Base-by-base conservation (phyloP, 2,329 filamentous ascomycete genomes). In the Aspergillus sp. region DNA sequence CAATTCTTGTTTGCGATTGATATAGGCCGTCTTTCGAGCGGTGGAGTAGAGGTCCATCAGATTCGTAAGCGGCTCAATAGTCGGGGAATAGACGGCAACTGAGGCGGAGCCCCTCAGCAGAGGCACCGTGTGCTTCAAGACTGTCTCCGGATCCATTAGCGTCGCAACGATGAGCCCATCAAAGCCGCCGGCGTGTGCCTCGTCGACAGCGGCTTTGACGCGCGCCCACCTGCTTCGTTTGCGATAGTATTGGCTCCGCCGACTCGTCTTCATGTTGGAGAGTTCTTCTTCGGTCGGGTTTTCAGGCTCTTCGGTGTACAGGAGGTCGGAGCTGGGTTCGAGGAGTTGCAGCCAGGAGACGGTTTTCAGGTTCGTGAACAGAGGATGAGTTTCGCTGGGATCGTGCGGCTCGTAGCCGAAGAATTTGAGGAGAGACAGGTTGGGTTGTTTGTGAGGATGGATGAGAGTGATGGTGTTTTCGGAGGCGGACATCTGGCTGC, bases 311-410 rank as follows among this genome's bases (percentile, higher is more conserved):
- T 82, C 80, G 29, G 78, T 73, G 72, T 96, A 96, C 3, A 88
- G 84, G 1, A 82, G 80, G 70, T 97, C 94, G 25, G 84, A 77
- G 32, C 83, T 75, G 0, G 94, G 94, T 20, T 88, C 81, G 14
- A 97, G 76, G 4, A 99, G 83, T 72, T 97, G 93, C 2, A 99
- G 82, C 92, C 93, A 99, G 23, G 90, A 93, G 25, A 97, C 78
- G 4, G 88, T 84, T 64, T 93, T 87, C 47, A 99, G 83, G 67
- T 94, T 87, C 14, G 83, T 87, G 70, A 88, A 82, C 10, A 99
- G 83, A 0, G 94, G 93, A 67, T 97, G 94, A 0, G 76, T 71
- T 20, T 84, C 78, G 13, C 81, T 78, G 49, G 78, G 84, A 56
- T 84, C 84, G 53, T 82, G 81, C 60, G 81, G 77, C 72, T 96